Conservation (phyloP, 768 basidiomycete species). For the Auriscalpium orientale region DNA sequence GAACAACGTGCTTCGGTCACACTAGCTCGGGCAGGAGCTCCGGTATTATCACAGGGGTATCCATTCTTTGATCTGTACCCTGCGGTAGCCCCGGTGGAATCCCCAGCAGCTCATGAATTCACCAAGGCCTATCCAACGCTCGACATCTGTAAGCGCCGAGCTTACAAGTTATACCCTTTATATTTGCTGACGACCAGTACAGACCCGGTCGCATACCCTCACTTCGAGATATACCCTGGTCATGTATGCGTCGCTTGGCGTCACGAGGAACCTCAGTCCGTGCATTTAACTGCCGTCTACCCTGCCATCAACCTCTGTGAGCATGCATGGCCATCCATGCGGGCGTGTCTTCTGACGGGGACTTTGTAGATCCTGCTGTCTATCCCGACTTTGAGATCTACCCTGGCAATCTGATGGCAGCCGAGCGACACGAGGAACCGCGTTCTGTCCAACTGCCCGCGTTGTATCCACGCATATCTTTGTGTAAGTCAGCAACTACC, state of each 20-base stretch:
- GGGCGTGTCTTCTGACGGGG: not conserved
- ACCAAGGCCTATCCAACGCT: slow-evolving; percentile 15
- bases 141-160: slow-evolving; percentile 16
- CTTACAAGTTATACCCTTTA: slow-evolving; percentile 16
- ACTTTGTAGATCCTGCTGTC: not conserved
- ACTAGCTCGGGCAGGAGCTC: too few species aligned
- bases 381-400: not conserved
- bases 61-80: not conserved
- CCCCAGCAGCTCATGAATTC: not conserved
- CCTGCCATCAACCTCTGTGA: slow-evolving; percentile 13
- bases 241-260: not conserved
- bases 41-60: not conserved
- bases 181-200: not conserved
- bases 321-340: not conserved
- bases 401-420: not conserved
- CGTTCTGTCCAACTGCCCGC: not conserved
- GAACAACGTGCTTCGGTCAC: not conserved
- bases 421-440: not conserved
- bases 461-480: slow-evolving; percentile 1
- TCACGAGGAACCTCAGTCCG: not conserved
- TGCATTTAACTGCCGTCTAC: slow-evolving; percentile 4
- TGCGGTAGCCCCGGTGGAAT: not conserved
- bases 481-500: slow-evolving; percentile 2
- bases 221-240: slow-evolving; percentile 20
- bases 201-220: slow-evolving; percentile 31